phyloP scores from a whole-genome alignment of 257 asterid genomes.

The Agastache rugosa region DNA sequence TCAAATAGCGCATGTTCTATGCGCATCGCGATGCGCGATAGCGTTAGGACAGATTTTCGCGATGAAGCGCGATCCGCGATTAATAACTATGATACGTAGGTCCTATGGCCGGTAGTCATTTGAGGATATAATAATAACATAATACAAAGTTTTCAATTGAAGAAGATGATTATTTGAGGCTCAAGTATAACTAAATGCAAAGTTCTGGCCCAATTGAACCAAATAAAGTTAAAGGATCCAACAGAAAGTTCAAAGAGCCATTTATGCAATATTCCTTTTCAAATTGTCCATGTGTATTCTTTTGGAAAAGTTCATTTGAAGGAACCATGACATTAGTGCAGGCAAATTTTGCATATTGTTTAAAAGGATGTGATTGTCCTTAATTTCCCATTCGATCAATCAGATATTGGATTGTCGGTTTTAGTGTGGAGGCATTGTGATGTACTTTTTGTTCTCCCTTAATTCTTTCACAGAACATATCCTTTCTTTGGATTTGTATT shows the following conservation, averaged over 20 bases:
- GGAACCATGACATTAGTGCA: slow-evolving; percentile 11
- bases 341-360: slow-evolving; percentile 21
- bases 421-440: neutral
- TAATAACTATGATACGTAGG: too few species aligned
- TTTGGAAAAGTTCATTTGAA: neutral
- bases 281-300: neutral
- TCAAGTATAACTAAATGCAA: neutral
- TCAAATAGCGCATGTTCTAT: too few species aligned
- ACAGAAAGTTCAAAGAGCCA: slow-evolving; percentile 9
- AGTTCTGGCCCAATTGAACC: neutral
- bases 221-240: neutral
- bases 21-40: too few species aligned
- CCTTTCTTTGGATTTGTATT: neutral
- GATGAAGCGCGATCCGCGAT: too few species aligned
- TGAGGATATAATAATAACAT: neutral
- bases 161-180: neutral
- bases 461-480: neutral
- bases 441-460: neutral
- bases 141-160: neutral
- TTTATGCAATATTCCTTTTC: neutral
- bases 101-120: neutral
- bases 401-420: neutral
- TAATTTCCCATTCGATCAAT: slow-evolving; percentile 3
- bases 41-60: too few species aligned
- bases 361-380: slow-evolving; percentile 10